Evolutionary conservation across 2,329 filamentous ascomycete genomes (phyloP), one percentile per base, ranked within the genome.

Genomic region (Paraphaeosphaeria sporulosa): DNA sequence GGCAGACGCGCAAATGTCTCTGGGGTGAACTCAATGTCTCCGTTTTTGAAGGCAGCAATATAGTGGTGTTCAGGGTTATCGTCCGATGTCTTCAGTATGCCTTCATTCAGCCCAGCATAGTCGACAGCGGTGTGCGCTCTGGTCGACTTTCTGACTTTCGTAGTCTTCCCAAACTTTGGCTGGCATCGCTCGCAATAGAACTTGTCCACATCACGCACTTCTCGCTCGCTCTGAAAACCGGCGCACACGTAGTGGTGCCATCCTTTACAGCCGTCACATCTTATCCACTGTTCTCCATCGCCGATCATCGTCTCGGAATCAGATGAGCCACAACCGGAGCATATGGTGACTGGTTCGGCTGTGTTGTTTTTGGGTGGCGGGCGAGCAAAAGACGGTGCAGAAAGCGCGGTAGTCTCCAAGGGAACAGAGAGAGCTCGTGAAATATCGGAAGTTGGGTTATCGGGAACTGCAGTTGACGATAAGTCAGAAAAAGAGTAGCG

Each of bases 201-300:
- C 72, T 90, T 90, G 78, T 90, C 88, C 47, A 90, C 86, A 55
- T 86, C 86, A 58, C 86, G 84, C 36, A 89, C 85, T 70, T 90
- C 87, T 27, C 85, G 81, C 64, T 87, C 86, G 66, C 83, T 88
- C 71, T 85, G 86, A 75, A 90, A 89, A 3, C 87, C 87, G 52
- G 87, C 87, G 71, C 88, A 90, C 55, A 86, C 83, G 61, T 87
- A 87, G 76, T 90, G 88, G 69, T 87, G 89, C 88, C 88, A 90
- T 58, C 82, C 82, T 70, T 89, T 88, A 76, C 88, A 90, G 27
- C 86, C 87, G 73, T 90, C 87, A 71, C 88, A 90, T 44, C 84
- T 85, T 62, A 90, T 88, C 88, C 88, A 90, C 57, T 85, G 82
- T 64, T 89, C 85, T 60, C 82, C 80, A 55, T 87, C 85, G 12